phyloP scores from a whole-genome alignment of 106 monocot species.

The Acanthochlamys bracteata region DNA sequence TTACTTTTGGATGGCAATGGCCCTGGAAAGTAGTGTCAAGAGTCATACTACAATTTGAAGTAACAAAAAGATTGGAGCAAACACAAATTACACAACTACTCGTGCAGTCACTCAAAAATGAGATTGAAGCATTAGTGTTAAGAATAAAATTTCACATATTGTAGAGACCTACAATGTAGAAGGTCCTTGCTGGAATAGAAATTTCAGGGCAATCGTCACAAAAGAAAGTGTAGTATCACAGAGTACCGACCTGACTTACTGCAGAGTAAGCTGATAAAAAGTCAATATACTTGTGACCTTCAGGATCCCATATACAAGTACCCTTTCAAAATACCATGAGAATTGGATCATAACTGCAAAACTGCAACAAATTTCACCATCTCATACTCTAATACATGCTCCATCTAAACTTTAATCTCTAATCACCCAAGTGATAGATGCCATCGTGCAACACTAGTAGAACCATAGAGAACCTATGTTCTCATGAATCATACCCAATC shows the following conservation, averaged over 20 bases:
- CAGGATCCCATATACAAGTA: conserved; percentile 82
- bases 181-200: no score
- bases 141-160: neutral
- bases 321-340: conserved; percentile 94
- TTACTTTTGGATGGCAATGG: conserved; percentile 95
- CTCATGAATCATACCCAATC: no score
- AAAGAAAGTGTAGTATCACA: neutral
- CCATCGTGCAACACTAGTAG: no score
- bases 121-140: neutral
- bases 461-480: no score
- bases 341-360: conserved; percentile 96
- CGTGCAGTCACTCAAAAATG: neutral
- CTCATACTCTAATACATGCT: neutral
- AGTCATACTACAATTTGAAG: neutral
- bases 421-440: no score
- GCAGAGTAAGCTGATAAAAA: conserved; percentile 99
- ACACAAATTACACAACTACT: neutral
- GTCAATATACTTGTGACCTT: conserved; percentile 97
- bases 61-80: neutral
- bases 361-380: neutral
- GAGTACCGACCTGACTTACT: conserved; percentile 70
- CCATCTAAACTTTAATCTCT: neutral
- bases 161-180: no score
- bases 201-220: neutral
- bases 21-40: conserved; percentile 31